Conservation (phyloP, 495 filamentous ascomycete species). For the Aspergillus biplanus region DNA sequence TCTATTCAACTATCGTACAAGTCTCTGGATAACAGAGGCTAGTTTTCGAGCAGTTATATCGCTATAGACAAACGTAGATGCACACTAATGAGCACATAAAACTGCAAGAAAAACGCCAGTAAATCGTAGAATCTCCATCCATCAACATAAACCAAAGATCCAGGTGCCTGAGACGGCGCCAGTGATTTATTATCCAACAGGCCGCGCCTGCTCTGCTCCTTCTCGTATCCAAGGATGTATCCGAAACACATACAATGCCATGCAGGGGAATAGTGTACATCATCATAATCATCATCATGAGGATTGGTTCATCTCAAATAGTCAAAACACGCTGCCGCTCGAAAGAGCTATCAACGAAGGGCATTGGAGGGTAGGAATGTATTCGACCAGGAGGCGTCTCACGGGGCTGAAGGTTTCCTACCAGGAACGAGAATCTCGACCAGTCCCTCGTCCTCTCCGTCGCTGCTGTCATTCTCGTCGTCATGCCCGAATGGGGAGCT, state of each 20-base stretch:
- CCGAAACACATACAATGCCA: conserved; percentile 22
- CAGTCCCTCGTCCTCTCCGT: conserved; percentile 52
- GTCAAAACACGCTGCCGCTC: conserved; percentile 12
- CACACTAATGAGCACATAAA: conserved; percentile 12
- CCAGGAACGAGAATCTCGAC: conserved; percentile 53
- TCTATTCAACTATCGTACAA: conserved; percentile 23
- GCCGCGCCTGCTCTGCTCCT: conserved; percentile 16
- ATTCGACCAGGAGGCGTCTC: neutral
- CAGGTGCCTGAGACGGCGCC: conserved; percentile 6
- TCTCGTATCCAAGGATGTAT: conserved; percentile 17
- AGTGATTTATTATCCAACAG: conserved; percentile 19
- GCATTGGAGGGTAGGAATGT: conserved; percentile 1
- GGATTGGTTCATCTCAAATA: conserved; percentile 16
- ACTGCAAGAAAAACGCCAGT: conserved; percentile 19
- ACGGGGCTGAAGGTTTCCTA: conserved; percentile 39
- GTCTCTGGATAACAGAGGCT: conserved; percentile 12
- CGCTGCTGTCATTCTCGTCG: conserved; percentile 48
- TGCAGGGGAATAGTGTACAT: conserved; percentile 25
- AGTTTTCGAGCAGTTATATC: conserved; percentile 17
- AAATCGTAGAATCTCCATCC: conserved; percentile 17
- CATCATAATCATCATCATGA: conserved; percentile 26
- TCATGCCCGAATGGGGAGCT: conserved; percentile 46
- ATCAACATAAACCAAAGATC: conserved; percentile 17
- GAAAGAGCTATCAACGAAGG: conserved; percentile 4
- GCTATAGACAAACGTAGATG: conserved; percentile 21